Evolutionary conservation across 768 basidiomycete genomes (phyloP).

Genomic region (Leccinum rimulosum): DNA sequence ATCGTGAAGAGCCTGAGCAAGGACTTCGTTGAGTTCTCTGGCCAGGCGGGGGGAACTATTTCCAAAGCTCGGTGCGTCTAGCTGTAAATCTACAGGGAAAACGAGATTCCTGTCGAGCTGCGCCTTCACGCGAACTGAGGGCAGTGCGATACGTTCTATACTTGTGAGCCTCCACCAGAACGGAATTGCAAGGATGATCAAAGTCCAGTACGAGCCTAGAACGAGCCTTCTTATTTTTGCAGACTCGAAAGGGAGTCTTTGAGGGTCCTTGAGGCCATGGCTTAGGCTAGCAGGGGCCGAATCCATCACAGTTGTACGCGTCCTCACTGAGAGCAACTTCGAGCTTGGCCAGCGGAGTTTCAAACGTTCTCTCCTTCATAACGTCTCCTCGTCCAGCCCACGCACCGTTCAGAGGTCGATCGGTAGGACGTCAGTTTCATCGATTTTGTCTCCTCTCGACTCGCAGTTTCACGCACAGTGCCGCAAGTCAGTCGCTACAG

Average conservation of each 20-base stretch:
- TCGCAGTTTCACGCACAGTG: slow-evolving; percentile 5
- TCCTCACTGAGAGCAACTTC: slow-evolving; percentile 1
- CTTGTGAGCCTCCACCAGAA: slow-evolving; percentile 95
- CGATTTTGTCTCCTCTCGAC: slow-evolving; percentile 3
- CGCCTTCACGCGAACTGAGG: slow-evolving; percentile 54
- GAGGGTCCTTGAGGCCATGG: slow-evolving; percentile 42
- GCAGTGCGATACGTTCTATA: slow-evolving; percentile 78
- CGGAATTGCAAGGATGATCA: slow-evolving; percentile 77
- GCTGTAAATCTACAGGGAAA: slow-evolving; percentile 42
- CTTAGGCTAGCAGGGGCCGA: slow-evolving; percentile 8
- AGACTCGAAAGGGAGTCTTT: slow-evolving; percentile 52
- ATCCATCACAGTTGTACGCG: slow-evolving; percentile 23
- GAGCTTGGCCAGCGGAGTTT: slow-evolving; percentile 31
- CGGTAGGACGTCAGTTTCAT: slow-evolving; percentile 5
- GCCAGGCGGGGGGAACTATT: slow-evolving; percentile 7
- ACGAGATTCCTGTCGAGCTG: slow-evolving; percentile 45
- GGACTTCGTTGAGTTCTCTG: slow-evolving; percentile 31
- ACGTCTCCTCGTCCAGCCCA: slow-evolving; percentile 15
- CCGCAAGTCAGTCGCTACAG: slow-evolving; percentile 1
- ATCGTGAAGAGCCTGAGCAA: slow-evolving; percentile 12
- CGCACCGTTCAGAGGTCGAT: slow-evolving; percentile 7
- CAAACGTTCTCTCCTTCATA: slow-evolving; percentile 26
- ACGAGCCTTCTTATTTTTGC: slow-evolving; percentile 52
- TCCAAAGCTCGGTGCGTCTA: slow-evolving; percentile 32
- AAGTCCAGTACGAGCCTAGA: slow-evolving; percentile 72